These are phyloP conservation scores for Apostasia shenzhenica DNA, from an alignment of 106 monocot genomes.

Conservation along the genomic window DNA sequence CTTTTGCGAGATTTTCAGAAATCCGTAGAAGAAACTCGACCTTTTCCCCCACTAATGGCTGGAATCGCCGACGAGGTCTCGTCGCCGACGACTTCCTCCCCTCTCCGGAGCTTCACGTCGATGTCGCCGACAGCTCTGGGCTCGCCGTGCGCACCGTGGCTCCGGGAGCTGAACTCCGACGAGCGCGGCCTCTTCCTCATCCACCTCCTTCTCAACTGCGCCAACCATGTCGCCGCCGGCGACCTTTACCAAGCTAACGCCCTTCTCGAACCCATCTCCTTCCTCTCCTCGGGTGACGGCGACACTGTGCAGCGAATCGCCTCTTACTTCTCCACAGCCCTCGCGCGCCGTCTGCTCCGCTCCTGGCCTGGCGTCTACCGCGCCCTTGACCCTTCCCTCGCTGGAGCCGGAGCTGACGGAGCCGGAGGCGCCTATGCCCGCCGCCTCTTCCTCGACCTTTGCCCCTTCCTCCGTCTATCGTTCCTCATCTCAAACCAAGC, in stretches of 20 bases:
- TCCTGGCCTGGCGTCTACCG: constrained; percentile 42
- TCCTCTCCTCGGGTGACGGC: constrained; percentile 50
- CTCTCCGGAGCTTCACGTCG: constrained; percentile 38
- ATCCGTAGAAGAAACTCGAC: constrained; percentile 10
- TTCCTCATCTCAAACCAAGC: constrained; percentile 39
- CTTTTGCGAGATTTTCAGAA: neutral
- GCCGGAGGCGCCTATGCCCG: constrained; percentile 13
- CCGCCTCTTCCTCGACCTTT: constrained; percentile 31
- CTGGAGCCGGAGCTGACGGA: neutral
- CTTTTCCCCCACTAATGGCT: neutral
- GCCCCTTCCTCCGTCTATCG: constrained; percentile 42
- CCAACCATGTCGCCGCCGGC: constrained; percentile 39
- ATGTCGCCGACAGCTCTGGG: constrained; percentile 26
- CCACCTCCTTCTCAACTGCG: constrained; percentile 74
- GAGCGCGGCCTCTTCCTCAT: constrained; percentile 68
- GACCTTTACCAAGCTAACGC: constrained; percentile 47
- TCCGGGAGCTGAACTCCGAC: constrained; percentile 52
- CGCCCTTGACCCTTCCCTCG: constrained; percentile 14
- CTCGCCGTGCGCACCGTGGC: constrained; percentile 17
- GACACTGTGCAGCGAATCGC: constrained; percentile 78
- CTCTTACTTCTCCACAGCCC: constrained; percentile 50
- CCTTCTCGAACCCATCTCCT: constrained; percentile 50
- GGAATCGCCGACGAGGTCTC: constrained; percentile 26
- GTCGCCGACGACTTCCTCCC: constrained; percentile 37
- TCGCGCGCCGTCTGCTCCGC: constrained; percentile 48